phyloP scores from a whole-genome alignment of 176 grass and related monocot species.

The Ampelocalamus luodianensis region DNA sequence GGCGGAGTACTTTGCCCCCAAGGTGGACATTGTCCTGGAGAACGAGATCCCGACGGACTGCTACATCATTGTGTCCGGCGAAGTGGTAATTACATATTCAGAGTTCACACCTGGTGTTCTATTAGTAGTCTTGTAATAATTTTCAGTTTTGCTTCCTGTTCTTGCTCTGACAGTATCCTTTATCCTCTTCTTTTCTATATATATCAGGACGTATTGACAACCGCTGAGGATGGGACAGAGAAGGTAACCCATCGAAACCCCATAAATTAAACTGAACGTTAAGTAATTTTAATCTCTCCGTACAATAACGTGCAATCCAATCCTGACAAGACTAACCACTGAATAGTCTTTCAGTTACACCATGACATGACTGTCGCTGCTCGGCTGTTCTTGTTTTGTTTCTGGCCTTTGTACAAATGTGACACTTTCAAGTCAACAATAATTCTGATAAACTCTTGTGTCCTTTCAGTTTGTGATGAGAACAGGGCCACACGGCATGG shows the following conservation, averaged over 20 bases:
- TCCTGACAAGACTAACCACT: not conserved
- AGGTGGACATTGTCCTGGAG: slow-evolving; percentile 53
- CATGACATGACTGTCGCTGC: not conserved
- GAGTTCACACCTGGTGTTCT: not conserved
- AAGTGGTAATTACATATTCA: slow-evolving; percentile 33
- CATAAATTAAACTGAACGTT: not conserved
- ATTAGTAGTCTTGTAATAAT: not conserved
- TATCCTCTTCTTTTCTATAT: not conserved
- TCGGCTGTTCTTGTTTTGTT: not conserved
- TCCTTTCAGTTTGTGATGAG: slow-evolving; percentile 26
- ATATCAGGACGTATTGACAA: slow-evolving; percentile 29
- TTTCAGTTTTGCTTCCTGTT: not conserved
- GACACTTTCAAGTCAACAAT: not conserved
- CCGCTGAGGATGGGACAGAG: slow-evolving; percentile 22
- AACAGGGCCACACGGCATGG: slow-evolving; percentile 51
- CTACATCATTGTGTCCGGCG: slow-evolving; percentile 59
- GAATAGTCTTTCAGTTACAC: not conserved
- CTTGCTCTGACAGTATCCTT: not conserved
- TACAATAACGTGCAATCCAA: not conserved
- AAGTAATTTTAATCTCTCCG: not conserved
- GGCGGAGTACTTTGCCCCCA: slow-evolving; percentile 56
- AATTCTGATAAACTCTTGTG: not conserved
- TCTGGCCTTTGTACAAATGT: too few relatives aligned
- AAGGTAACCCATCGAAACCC: not conserved
- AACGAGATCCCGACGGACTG: slow-evolving; percentile 57